Evolutionary conservation across 108 stramenopile species (phyloP).

Genomic region (Stephanodiscus minutulus): DNA sequence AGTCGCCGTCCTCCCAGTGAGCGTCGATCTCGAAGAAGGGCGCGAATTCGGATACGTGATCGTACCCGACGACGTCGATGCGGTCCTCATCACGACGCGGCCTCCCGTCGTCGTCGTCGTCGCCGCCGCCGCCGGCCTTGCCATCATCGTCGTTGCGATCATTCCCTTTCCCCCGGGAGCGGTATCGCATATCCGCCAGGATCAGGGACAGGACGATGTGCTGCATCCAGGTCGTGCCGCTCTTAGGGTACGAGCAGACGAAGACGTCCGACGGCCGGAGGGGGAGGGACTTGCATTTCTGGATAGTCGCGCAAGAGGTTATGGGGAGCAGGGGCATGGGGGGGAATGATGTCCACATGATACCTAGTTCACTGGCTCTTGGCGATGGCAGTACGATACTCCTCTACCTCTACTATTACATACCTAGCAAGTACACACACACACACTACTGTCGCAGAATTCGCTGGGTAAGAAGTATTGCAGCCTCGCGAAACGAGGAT

Average conservation of each 20-base stretch:
- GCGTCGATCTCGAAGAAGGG: conserved; percentile 75
- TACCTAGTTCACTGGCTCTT: neutral
- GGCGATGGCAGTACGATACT: too few relatives aligned
- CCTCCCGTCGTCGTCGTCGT: neutral
- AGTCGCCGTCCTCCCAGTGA: conserved; percentile 47
- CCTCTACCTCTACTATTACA: too few relatives aligned
- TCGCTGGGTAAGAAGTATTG: too few relatives aligned
- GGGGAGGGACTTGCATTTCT: conserved; percentile 39
- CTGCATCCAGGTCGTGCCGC: conserved; percentile 83
- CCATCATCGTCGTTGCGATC: too few relatives aligned
- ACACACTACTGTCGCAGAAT: too few relatives aligned
- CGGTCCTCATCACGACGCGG: conserved; percentile 1
- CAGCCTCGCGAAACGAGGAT: too few relatives aligned
- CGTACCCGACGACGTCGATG: conserved; percentile 9
- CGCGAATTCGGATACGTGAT: conserved; percentile 66
- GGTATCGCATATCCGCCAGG: conserved; percentile 25
- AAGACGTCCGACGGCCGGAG: conserved; percentile 52
- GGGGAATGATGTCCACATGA: conserved; percentile 6
- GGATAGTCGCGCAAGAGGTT: conserved; percentile 49
- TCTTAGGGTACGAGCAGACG: conserved; percentile 70
- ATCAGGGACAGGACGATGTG: conserved; percentile 62
- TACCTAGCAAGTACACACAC: too few relatives aligned
- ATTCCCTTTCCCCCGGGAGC: neutral
- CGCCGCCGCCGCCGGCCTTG: neutral
- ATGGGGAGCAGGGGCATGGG: conserved; percentile 62